Base-by-base conservation (phyloP, 73 alveolate species). In the Strombidium stylifer region DNA sequence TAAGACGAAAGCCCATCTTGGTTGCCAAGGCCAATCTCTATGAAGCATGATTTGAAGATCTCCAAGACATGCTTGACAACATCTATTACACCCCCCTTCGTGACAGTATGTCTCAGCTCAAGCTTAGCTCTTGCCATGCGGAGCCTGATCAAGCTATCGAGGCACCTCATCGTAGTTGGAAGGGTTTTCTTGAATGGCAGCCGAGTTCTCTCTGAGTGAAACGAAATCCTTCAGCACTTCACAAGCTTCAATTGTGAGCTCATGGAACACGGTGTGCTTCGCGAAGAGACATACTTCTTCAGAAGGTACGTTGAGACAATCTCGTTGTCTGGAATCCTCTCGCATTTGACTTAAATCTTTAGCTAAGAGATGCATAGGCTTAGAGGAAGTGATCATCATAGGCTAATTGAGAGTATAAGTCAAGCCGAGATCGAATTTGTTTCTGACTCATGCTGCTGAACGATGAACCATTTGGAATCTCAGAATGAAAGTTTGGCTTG, bases 61-160 rank as follows among this genome's bases (percentile, higher is more conserved):
- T 91, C 98, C 71, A 82, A 85, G 19, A 86, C 75, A 18, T 84
- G 46, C 52, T 79, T 87, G 30, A 86, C 89, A 5, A 85, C 84
- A 54, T 84, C 92, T 35, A 76, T 37, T 0, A 96, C 98, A 78
- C 86, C 98, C 14, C 82, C 88, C 45, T 72, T 65, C 1, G 92
- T 75, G 0, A 85, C 98, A 11, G 55, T 26, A 24, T 54, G 39
- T 58, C 96, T 74, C 3, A 77, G 42, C 46, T 81, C 93, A 3
- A 89, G 49, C 72, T 91, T 91, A 6, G 98, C 96, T 45, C 94
- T 83, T 0, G 96, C 96, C 48, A 86, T 50, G 20, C 89, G 39
- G 39, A 91, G 62, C 56, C 98, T 77, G 37, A 82, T 87, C 8
- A 91, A 54, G 1, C 96, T 86, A 52, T 91, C 98, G 34, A 91